Percentiles rank a stretch among this genome's conserved stretches.
Conservation (phyloP, 2,329 filamentous ascomycete genomes). For the Cordyceps militaris region DNA sequence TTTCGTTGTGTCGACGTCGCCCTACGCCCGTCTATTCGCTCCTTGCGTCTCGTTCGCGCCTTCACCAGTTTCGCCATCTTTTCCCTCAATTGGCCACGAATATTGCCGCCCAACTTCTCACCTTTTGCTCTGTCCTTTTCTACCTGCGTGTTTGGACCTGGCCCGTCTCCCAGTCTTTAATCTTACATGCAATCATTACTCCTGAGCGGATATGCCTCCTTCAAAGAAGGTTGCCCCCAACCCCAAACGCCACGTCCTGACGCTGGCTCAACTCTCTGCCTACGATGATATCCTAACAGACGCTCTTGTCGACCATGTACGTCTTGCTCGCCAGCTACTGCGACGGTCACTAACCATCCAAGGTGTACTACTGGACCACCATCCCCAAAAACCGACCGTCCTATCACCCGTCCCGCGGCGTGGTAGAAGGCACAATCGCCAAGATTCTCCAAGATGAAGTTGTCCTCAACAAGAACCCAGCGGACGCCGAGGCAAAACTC, state of each 20-base stretch:
- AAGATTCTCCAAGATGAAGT: slow-evolving; percentile 58
- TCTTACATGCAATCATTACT: neutral
- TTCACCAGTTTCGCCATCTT: neutral
- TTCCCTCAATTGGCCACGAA: neutral
- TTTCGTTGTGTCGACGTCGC: neutral
- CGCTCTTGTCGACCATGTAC: slow-evolving; percentile 87
- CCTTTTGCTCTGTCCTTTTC: neutral
- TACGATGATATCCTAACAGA: slow-evolving; percentile 97
- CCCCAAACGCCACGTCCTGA: slow-evolving; percentile 64
- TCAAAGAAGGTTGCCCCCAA: slow-evolving; percentile 25
- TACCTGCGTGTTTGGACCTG: neutral
- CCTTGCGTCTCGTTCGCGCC: neutral
- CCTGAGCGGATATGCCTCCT: slow-evolving; percentile 28
- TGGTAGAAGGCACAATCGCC: slow-evolving; percentile 58
- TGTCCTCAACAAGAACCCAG: slow-evolving; percentile 65
- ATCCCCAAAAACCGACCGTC: slow-evolving; percentile 90
- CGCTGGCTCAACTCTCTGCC: slow-evolving; percentile 76
- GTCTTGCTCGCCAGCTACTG: slow-evolving; percentile 26
- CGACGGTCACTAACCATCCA: slow-evolving; percentile 2
- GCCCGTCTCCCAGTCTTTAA: too few relatives aligned
- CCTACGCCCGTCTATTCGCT: neutral
- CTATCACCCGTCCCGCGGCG: slow-evolving; percentile 75
- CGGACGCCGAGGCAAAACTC: slow-evolving; percentile 63
- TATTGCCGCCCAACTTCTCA: neutral
- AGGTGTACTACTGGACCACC: slow-evolving; percentile 95